Percentiles rank a stretch among this genome's conserved stretches.
phyloP scores from a whole-genome alignment of 1,284 basidiomycete genomes.

The Ustilago xerochloae region DNA sequence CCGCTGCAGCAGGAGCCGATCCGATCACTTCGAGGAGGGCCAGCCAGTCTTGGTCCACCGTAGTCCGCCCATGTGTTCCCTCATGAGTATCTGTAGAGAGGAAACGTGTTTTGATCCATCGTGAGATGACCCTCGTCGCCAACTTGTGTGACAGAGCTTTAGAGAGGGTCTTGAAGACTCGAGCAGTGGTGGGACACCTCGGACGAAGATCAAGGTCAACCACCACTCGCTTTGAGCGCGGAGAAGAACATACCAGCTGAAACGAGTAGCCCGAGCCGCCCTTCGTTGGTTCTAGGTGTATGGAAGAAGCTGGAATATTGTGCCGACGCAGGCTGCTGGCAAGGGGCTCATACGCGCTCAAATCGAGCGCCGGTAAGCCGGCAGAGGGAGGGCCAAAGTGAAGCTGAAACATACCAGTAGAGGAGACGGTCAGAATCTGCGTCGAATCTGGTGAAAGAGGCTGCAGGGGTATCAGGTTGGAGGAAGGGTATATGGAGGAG shows the following conservation, averaged over 20 bases:
- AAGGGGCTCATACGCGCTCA: conserved; percentile 17
- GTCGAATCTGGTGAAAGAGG: conserved; percentile 10
- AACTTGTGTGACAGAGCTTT: conserved; percentile 11
- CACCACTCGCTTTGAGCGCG: neutral
- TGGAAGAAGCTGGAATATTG: neutral
- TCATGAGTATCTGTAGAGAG: too few relatives aligned
- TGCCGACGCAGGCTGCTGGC: neutral
- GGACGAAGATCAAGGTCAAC: conserved; percentile 20
- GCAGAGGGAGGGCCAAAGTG: conserved; percentile 38
- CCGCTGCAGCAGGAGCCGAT: neutral
- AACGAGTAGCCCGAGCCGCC: neutral
- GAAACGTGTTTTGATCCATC: conserved; percentile 28
- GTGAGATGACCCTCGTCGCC: conserved; percentile 7
- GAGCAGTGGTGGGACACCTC: conserved; percentile 9
- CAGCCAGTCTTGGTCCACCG: conserved; percentile 19
- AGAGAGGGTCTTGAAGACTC: conserved; percentile 8
- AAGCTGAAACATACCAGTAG: conserved; percentile 6
- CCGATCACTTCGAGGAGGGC: conserved; percentile 4
- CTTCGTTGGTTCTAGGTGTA: neutral
- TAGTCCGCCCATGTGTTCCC: neutral
- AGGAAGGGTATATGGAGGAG: conserved; percentile 1
- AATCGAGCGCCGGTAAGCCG: conserved; percentile 5
- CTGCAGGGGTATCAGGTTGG: conserved; percentile 1
- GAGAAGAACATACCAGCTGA: neutral
- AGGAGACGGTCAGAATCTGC: conserved; percentile 12